Base-by-base conservation (phyloP, 331 rosid genomes). In the Quercus tomentella region DNA sequence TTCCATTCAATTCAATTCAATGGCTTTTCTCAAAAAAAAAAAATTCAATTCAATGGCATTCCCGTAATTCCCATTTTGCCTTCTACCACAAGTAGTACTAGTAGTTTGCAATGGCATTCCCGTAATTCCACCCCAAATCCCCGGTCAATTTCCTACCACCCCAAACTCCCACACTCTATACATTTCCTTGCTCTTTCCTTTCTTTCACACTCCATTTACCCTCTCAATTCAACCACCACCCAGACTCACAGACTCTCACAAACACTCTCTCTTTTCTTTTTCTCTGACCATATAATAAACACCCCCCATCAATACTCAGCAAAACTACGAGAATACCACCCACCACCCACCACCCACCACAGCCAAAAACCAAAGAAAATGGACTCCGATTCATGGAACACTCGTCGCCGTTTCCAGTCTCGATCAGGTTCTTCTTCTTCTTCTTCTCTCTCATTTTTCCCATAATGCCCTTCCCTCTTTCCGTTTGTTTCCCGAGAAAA, bases 361-460 rank as follows among this genome's bases (percentile, higher is more conserved):
- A 12, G 17, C 4, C 4, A 49, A 49, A 1, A 23, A 35, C 37
- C 1, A 6, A 5, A 4, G 4, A 20, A 37, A 31, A 93, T 94
- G 98, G 98, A 91, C 82, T 89, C 90, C 37, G 92, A 86, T 83
- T 90, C 91, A 12, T 94, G 93, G 94, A 83, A 84, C 63, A 55
- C 87, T 18, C 94, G 91, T 8, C 89, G 97, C 74, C 97, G 94
- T 68, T 81, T 84, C 72, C 91, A 74, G 55, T 86, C 94, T 52
- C 97, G 96, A 83, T 90, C 98, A 37, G 97, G 98, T 94, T 33
- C 3, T 87, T 78, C 56, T 41, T 55, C 4, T 87, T 55, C 18
- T 15, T 37, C 2, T 33, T 16, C n/a, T 21, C 6, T 0, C 0
- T 26, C 14, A 68, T 11, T 18, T 4, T 74, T 15, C 25, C 51